phyloP scores from a whole-genome alignment of 1,284 basidiomycete species.

The Malassezia yamatoensis region DNA sequence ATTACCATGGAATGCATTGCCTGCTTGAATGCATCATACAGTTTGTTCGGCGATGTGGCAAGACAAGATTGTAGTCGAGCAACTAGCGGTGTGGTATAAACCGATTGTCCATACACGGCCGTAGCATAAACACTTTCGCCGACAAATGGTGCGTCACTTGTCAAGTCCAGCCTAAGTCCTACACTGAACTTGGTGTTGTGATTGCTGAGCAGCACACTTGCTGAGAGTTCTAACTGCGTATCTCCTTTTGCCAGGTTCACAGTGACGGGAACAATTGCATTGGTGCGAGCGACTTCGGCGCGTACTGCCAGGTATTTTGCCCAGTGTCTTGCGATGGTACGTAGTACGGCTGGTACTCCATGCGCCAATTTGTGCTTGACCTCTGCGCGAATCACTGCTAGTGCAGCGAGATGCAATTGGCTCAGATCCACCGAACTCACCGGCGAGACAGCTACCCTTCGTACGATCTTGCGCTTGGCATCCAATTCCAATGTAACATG shows the following conservation, averaged over 20 bases:
- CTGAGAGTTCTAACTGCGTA: constrained; percentile 19
- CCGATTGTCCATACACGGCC: constrained; percentile 28
- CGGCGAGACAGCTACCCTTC: constrained; percentile 24
- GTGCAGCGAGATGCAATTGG: constrained; percentile 7
- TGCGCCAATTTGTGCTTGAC: constrained; percentile 20
- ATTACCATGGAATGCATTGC: background rate
- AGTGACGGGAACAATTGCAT: constrained; percentile 26
- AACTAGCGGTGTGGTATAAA: constrained; percentile 8
- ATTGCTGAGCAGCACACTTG: constrained; percentile 24
- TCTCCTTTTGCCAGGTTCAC: constrained; percentile 12
- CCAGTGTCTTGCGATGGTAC: constrained; percentile 23
- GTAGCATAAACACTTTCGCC: constrained; percentile 23
- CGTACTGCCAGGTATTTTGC: constrained; percentile 22
- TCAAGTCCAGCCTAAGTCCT: constrained; percentile 22
- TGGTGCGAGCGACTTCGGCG: constrained; percentile 28
- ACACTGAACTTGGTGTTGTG: constrained; percentile 27
- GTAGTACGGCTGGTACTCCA: constrained; percentile 18
- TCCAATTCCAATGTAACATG: constrained; percentile 27
- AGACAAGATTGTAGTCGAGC: background rate
- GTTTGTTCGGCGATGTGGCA: background rate
- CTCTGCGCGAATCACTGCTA: constrained; percentile 10
- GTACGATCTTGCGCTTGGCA: constrained; percentile 20
- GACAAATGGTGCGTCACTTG: constrained; percentile 20
- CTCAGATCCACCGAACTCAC: background rate
- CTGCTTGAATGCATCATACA: background rate